Evolutionary conservation across 164 flowering plant genomes (phyloP), one percentile per base, ranked within the genome.

Genomic region (Buxus sempervirens): DNA sequence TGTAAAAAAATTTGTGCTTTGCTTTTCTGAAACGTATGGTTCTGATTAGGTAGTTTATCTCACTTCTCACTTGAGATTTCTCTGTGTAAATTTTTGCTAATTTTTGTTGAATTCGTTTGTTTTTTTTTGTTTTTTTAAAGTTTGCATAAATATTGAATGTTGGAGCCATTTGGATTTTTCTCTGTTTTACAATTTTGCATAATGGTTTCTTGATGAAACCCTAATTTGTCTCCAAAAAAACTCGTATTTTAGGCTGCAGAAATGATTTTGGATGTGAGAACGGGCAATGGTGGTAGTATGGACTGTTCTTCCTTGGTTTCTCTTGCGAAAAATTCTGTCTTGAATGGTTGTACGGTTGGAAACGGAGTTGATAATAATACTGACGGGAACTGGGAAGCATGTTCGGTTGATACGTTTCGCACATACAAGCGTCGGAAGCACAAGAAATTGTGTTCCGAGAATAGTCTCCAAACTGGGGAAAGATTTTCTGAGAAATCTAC

Each of bases 381-480:
- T 41, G 61, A 60, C 20, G 73, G 54, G 69, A 57, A 48, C 20
- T 22, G 32, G 22, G 69, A 62, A 36, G 41, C 53, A 9, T 66
- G 3, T 66, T 24, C 69, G 12, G 36, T 13, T 62, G 64, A 54
- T 20, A 65, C 26, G 19, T 6, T 60, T 25, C 70, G 65, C 1
- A 72, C 65, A 20, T 72, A 72, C 38, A 72, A 61, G 69, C 57
- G 74, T 53, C 48, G 70, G 65, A 72, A 65, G 65, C 56, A 65
- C 23, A 16, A 9, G 22, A 54, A 56, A 36, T 4, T n/a, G 58
- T 8, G 27, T 26, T 60, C 70, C 36, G 65, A 53, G 18, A 64
- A 28, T 26, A 64, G 57, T 57, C 53, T 41, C 5, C 54, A 48
- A 36, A 55, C 65, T 22, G 41, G 60, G 38, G 27, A 25, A 18